A percentile compares a stretch with the other conserved stretches of the same genome.
These are phyloP conservation scores for Colletotrichum acutatum DNA, from an alignment of 2,329 filamentous ascomycete genomes.

Conservation along the genomic window DNA sequence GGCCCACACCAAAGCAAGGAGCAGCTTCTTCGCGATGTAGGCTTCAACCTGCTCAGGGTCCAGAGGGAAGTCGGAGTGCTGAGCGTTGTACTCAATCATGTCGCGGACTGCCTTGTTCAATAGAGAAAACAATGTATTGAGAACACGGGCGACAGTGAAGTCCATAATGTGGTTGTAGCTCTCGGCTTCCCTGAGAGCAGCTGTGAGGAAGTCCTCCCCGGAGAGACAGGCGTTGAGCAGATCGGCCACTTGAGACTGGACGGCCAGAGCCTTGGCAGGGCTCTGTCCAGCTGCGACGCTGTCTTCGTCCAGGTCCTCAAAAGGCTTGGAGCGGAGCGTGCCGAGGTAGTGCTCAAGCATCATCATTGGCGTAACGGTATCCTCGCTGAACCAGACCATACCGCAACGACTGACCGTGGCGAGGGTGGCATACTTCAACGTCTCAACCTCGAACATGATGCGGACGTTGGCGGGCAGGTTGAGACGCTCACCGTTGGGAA, in stretches of 20 bases:
- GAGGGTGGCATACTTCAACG: conserved; percentile 94
- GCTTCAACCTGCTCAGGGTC: conserved; percentile 90
- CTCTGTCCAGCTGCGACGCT: conserved; percentile 79
- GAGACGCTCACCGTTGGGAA: conserved; percentile 97
- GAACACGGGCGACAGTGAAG: conserved; percentile 88
- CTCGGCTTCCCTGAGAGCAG: conserved; percentile 79
- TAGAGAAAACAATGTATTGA: conserved; percentile 94
- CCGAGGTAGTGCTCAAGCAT: conserved; percentile 93
- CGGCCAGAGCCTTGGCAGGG: conserved; percentile 80
- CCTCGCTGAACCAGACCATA: conserved; percentile 99
- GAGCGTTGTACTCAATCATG: conserved; percentile 93
- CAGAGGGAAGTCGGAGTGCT: conserved; percentile 93
- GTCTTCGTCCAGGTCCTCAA: conserved; percentile 97
- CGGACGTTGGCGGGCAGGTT: conserved; percentile 94
- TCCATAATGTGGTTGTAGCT: conserved; percentile 97
- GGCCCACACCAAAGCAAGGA: conserved; percentile 94
- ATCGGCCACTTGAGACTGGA: conserved; percentile 83
- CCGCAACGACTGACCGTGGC: conserved; percentile 99
- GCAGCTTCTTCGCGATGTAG: conserved; percentile 92
- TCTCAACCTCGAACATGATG: conserved; percentile 99
- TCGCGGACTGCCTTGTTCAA: conserved; percentile 94
- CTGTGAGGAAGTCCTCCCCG: conserved; percentile 82
- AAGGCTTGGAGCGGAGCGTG: conserved; percentile 81
- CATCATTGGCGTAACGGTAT: conserved; percentile 93
- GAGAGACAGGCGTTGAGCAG: conserved; percentile 81